phyloP scores from a whole-genome alignment of 305 asterid genomes.

The Plantago lanceolata region DNA sequence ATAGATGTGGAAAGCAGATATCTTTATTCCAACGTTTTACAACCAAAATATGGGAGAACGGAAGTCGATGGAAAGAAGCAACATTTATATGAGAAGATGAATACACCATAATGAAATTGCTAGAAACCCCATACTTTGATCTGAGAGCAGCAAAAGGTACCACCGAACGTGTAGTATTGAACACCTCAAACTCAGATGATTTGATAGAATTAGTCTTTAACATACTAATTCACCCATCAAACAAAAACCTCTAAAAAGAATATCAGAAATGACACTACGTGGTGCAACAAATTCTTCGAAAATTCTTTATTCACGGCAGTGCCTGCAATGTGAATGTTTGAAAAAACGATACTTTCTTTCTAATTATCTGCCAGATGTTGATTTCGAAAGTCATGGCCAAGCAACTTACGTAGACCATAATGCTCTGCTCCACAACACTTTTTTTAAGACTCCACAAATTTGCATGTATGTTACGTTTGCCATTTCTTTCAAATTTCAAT shows the following conservation, averaged over 20 bases:
- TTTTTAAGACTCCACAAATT: neutral
- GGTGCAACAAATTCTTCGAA: neutral
- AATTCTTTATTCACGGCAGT: neutral
- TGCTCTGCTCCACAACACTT: neutral
- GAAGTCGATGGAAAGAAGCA: neutral
- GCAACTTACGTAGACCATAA: neutral
- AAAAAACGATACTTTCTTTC: neutral
- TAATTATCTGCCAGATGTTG: neutral
- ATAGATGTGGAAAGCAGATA: too few relatives aligned
- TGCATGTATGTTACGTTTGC: neutral
- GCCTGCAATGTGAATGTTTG: neutral
- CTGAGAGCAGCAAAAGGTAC: neutral
- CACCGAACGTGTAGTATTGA: neutral
- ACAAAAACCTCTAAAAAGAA: neutral
- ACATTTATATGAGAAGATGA: neutral
- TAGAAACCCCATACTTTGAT: too few relatives aligned
- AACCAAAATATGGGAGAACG: neutral
- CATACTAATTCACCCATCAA: neutral
- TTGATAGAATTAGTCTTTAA: too few relatives aligned
- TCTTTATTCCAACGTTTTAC: neutral
- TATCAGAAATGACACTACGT: neutral
- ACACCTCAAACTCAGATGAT: too few relatives aligned
- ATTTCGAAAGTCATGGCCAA: neutral
- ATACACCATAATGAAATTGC: too few relatives aligned
- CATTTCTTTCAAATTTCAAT: neutral